Conservation (phyloP, 257 asterid genomes). For the Primulina tabacum region DNA sequence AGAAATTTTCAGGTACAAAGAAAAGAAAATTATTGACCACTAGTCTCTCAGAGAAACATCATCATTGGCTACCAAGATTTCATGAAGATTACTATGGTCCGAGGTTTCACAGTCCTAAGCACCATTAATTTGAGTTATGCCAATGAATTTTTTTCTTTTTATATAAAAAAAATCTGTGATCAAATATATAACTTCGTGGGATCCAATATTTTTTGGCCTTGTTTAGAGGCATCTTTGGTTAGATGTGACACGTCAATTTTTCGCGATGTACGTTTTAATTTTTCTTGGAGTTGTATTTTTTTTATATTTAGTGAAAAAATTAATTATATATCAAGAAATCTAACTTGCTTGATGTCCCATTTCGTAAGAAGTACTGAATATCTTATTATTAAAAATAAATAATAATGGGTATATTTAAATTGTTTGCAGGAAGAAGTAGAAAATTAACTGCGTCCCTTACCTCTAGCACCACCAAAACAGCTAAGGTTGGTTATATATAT, state of each 20-base stretch:
- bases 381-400: not conserved
- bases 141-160: no score
- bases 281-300: not conserved
- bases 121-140: slow-evolving; percentile 34
- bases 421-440: slow-evolving; percentile 59
- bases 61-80: slow-evolving; percentile 72
- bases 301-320: not conserved
- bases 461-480: slow-evolving; percentile 31
- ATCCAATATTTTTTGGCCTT: no score
- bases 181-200: no score
- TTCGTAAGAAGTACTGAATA: no score
- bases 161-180: no score
- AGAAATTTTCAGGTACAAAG: slow-evolving; percentile 51
- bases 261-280: not conserved
- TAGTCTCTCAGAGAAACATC: slow-evolving; percentile 44
- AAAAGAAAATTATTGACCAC: slow-evolving; percentile 35
- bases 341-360: no score
- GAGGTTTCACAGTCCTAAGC: slow-evolving; percentile 59
- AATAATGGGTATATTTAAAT: slow-evolving; percentile 9
- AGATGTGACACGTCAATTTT: not conserved
- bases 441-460: slow-evolving; percentile 42
- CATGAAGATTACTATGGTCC: slow-evolving; percentile 90
- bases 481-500: slow-evolving; percentile 48
- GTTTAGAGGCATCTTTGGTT: no score
- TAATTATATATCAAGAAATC: not conserved